Base-by-base conservation (phyloP, 208 protist species). In the Acanthamoeba sp. region DNA sequence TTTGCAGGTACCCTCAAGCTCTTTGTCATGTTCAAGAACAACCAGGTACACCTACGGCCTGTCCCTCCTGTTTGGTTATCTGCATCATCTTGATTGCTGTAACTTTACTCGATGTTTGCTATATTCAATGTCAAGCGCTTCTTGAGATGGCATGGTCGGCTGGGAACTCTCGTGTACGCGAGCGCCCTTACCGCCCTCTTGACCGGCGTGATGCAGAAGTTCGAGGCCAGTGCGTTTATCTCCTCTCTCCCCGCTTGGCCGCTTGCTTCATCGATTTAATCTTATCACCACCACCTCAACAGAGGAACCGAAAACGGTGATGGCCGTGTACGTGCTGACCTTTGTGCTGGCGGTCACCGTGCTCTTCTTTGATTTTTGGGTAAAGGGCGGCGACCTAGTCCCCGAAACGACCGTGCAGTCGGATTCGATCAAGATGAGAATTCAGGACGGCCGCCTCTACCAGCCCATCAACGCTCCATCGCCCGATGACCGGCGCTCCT, bases 321-420 rank as follows among this genome's bases (percentile, higher is more conserved):
- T 82, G 3, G 18, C 71, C 22, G 27, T 82, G 12, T 82, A 82
- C 40, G 71, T 82, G 20, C 71, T 82, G 22, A 82, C 71, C 7
- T 82, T 82, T 7, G 71, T 82, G 32, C 38, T 82, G 10, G 71
- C 71, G 22, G 20, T 82, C 12, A 22, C 50, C 20, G 71, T 48
- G 20, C 71, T 82, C 40, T 82, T 82, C 71, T 82, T 82, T 38
- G 71, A 82, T 32, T 82, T 82, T 27, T 82, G 71, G 71, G 71
- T 52, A 12, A 82, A 82, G 71, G 71, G 71, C 24, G 71, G 38
- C 71, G 71, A 82, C 38, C 40, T 82, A 18, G 24, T 82, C 0
- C 71, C 71, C 71, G 71, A 82, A n/a, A n/a, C n/a, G 38, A 12
- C 34, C 9, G 38, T 14, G 4, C 32, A 34, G 40, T 14, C 36